phyloP scores from a whole-genome alignment of 2,329 filamentous ascomycete species.

The Penicillium italicum region DNA sequence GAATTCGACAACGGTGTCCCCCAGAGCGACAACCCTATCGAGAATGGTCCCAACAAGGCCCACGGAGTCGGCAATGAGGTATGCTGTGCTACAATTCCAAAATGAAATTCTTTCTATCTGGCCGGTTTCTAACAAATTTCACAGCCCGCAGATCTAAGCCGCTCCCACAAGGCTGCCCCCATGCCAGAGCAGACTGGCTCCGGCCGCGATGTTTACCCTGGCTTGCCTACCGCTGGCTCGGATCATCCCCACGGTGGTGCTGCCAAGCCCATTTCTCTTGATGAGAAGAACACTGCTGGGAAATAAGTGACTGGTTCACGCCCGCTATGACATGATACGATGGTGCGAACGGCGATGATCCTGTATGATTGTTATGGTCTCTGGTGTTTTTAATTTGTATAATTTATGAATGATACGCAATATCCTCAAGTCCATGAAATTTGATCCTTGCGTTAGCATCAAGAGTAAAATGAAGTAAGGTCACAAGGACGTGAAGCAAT shows the following conservation, averaged over 20 bases:
- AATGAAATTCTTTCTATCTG: background rate
- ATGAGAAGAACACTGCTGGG: conserved; percentile 28
- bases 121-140: background rate
- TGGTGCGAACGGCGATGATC: background rate
- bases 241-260: conserved; percentile 28
- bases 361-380: background rate
- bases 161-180: conserved; percentile 32
- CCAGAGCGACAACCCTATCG: conserved; percentile 41
- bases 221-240: conserved; percentile 23
- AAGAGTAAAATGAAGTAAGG: background rate
- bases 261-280: conserved; percentile 34
- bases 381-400: background rate
- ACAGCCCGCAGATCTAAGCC: conserved; percentile 30
- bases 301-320: background rate
- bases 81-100: conserved; percentile 6
- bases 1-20: conserved; percentile 39
- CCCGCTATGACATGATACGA: background rate
- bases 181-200: conserved; percentile 35
- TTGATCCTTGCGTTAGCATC: background rate
- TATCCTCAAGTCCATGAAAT: background rate
- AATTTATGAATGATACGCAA: background rate
- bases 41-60: conserved; percentile 31
- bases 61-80: conserved; percentile 37
- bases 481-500: background rate
- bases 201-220: conserved; percentile 27